Evolutionary conservation across 2,329 filamentous ascomycete species (phyloP), one percentile per base, ranked within the genome.

Genomic region (Hypoxylon sp.): DNA sequence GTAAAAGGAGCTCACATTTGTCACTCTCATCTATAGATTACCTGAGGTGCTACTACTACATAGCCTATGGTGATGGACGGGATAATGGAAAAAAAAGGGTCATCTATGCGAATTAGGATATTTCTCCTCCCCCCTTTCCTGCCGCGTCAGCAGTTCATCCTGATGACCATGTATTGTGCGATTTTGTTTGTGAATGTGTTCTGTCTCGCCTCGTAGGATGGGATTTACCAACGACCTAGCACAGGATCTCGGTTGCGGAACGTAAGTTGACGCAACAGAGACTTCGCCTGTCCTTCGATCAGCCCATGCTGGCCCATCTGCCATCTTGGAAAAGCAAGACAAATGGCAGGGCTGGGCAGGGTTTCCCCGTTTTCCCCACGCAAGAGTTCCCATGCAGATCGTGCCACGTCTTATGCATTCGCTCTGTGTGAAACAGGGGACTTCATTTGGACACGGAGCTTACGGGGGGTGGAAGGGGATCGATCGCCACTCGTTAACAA

Each of bases 381-480:
- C 54, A 41, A n/a, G 17, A 41, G 37, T 21, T n/a, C n/a, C 38
- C 21, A 42, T 23, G 60, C 9, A 60, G 60, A 60, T 63, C 47
- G 57, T 63, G 60, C 60, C 60, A 63, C 60, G 60, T 63, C 60
- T 63, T 47, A 46, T 56, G 52, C 48, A 23, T 49, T n/a, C n/a
- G n/a, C 24, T 57, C 33, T 33, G 37, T 41, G 41, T 53, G 46
- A 50, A 58, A 58, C 42, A 35, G 9, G 31, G 31, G 15, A 35
- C 31, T 18, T 17, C 15, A 35, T 8, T 35, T 15, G n/a, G 31
- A 35, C 29, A 35, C 31, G 41, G 18, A 47, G 51, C 51, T 52
- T 15, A 21, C 38, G 24, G n/a, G n/a, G n/a, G n/a, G n/a, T n/a
- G n/a, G n/a, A n/a, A n/a, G n/a, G n/a, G n/a, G n/a, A n/a, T n/a